Evolutionary conservation across 345 rosid genomes (phyloP).

Genomic region (Hibiscus tridactylites): DNA sequence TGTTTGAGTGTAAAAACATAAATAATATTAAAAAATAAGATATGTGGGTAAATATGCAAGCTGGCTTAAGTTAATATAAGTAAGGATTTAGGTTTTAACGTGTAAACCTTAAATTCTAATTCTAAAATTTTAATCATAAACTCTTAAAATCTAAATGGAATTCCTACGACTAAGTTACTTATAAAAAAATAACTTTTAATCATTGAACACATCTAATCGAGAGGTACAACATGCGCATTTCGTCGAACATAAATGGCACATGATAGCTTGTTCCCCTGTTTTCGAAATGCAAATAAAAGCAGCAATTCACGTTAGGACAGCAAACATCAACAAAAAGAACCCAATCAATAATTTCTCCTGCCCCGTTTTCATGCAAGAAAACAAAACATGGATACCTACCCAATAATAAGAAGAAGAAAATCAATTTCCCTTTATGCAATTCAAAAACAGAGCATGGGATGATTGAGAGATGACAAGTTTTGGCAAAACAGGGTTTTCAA

Average conservation of each 20-base stretch:
- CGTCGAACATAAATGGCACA: constrained; percentile 7
- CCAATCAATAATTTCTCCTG: constrained; percentile 9
- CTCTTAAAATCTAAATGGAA: no score
- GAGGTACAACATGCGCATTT: constrained; percentile 25
- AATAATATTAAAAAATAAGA: no score
- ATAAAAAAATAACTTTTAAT: no score
- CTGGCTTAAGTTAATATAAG: no score
- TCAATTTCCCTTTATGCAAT: not conserved
- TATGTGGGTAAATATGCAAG: no score
- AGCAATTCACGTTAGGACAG: not conserved
- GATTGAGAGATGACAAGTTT: not conserved
- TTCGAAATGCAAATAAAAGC: not conserved
- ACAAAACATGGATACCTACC: constrained; percentile 9
- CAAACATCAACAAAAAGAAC: constrained; percentile 7
- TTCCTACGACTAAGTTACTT: no score
- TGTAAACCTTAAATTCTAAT: no score
- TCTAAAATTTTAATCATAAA: no score
- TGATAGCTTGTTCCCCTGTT: constrained; percentile 14
- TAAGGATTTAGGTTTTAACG: no score
- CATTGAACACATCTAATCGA: not conserved
- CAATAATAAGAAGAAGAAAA: not conserved
- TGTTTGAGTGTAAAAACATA: no score
- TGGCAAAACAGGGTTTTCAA: not conserved
- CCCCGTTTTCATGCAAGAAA: constrained; percentile 5
- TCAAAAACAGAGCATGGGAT: not conserved